Evolutionary conservation across 345 rosid species (phyloP), one percentile per base, ranked within the genome.

Genomic region (Salix udensis): DNA sequence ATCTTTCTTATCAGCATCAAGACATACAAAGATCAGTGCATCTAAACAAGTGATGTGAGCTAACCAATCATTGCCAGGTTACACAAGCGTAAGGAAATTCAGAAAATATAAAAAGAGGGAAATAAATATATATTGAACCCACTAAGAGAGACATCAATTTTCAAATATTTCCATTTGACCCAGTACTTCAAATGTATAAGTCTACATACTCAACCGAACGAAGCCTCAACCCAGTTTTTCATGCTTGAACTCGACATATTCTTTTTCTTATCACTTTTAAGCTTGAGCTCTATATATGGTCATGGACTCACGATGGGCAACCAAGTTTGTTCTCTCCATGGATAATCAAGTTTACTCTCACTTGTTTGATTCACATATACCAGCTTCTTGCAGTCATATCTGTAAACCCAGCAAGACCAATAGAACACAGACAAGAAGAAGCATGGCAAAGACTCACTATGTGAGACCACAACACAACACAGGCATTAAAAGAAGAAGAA

Each of bases 381-480:
- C 55, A 78, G 65, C 74, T 48, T 68, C 67, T 70, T 53, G 67
- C 50, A 68, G 68, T 73, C 70, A 73, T 65, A 30, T 11, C 52
- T 40, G 44, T 40, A 40, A 10, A 40, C 36, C 77, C 64, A 73
- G 66, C 70, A 19, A 65, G 68, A 71, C 82, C 24, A 42, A 61
- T 53, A 7, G 80, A 73, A 50, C 44, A 73, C 74, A 42, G 78
- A 60, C 66, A 76, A 74, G 72, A 71, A 70, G 70, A 77, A 76
- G 82, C 83, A 87, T 77, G 78, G 84, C 16, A 37, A 81, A 78
- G 83, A 79, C 86, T 34, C 83, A 74, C 70, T 87, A 76, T 77
- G 93, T 81, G 91, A 86, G 88, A 84, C 87, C 82, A 86, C 86
- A 87, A 88, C 82, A 86, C 86, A 87, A 77, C 82, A 80, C 78